These are phyloP conservation scores for Cladosporium sp. DNA, from an alignment of 2,329 filamentous ascomycete genomes.

Conservation along the genomic window DNA sequence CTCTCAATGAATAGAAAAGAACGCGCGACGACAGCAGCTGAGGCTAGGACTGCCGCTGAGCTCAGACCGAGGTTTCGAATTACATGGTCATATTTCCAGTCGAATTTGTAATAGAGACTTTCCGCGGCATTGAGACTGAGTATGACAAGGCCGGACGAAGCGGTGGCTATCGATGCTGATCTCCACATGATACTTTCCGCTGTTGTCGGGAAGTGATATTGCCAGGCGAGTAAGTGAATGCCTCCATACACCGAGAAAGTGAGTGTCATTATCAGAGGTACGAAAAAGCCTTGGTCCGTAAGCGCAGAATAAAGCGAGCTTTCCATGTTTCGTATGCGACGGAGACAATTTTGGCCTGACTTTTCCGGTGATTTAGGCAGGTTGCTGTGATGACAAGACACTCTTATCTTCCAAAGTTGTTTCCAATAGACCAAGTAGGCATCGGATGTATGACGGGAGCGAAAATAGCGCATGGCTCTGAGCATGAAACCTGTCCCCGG, in stretches of 20 bases:
- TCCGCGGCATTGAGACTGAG: too few species aligned
- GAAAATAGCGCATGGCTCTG: too few species aligned
- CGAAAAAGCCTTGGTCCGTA: not conserved
- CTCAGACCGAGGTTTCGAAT: too few species aligned
- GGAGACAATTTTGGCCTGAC: too few species aligned
- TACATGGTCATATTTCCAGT: too few species aligned
- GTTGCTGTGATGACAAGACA: not conserved
- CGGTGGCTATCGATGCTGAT: not conserved
- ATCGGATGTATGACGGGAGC: too few species aligned
- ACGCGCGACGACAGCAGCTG: too few species aligned
- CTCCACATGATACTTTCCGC: not conserved
- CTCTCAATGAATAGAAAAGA: conserved; percentile 17
- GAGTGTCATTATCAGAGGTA: not conserved
- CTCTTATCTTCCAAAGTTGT: not conserved
- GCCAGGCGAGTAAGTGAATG: conserved; percentile 3
- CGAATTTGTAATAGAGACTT: too few species aligned
- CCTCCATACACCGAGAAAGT: not conserved
- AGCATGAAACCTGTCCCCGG: too few species aligned
- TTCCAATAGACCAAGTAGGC: not conserved
- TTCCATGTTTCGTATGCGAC: not conserved
- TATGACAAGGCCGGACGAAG: not conserved
- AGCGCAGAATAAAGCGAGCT: not conserved
- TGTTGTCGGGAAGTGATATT: not conserved
- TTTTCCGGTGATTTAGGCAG: too few species aligned
- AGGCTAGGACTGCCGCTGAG: too few species aligned